Evolutionary conservation across 352 stramenopile genomes (phyloP), one percentile per base, ranked within the genome.

Genomic region (Phytophthora syringae): DNA sequence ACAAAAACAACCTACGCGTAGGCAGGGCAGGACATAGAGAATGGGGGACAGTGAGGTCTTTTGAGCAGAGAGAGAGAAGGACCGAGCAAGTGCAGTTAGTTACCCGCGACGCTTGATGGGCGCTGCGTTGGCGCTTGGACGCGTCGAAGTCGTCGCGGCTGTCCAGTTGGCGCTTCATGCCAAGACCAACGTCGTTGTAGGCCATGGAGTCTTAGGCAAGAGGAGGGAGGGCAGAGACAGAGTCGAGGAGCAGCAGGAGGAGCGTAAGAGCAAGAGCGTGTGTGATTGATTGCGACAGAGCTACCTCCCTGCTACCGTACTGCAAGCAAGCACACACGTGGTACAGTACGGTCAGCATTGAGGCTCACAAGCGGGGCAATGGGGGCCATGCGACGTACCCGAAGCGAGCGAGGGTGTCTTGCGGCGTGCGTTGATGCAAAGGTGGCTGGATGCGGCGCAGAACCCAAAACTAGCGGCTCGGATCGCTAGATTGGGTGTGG

Each of bases 1-100:
- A 93, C 84, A 52, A 91, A 92, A 16, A 94, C 76, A 48, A 92
- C 84, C 84, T 93, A 72, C 27, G 40, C 51, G 22, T 22, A 42
- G 43, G 64, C 37, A 53, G 54, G 48, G 42, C 49, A 64, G 53
- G 54, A 61, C 48, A 60, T 24, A 73, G 42, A 59, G 52, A 73
- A n/a, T n/a, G n/a, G n/a, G n/a, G n/a, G n/a, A n/a, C n/a, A n/a
- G n/a, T n/a, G n/a, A n/a, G n/a, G n/a, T n/a, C n/a, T n/a, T n/a
- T n/a, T n/a, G n/a, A n/a, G 52, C 42, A 72, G 32, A 55, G 18
- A 64, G 45, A 56, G 36, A 60, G 44, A 73, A 67, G 44, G 54
- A 25, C 45, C 20, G 52, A 53, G 58, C 16, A 22, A 43, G 37
- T 22, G 37, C 1, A 20, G 37, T 43, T 43, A 43, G 42, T 85